Evolutionary conservation across 345 rosid genomes (phyloP).

Genomic region (Lepidium sativum): DNA sequence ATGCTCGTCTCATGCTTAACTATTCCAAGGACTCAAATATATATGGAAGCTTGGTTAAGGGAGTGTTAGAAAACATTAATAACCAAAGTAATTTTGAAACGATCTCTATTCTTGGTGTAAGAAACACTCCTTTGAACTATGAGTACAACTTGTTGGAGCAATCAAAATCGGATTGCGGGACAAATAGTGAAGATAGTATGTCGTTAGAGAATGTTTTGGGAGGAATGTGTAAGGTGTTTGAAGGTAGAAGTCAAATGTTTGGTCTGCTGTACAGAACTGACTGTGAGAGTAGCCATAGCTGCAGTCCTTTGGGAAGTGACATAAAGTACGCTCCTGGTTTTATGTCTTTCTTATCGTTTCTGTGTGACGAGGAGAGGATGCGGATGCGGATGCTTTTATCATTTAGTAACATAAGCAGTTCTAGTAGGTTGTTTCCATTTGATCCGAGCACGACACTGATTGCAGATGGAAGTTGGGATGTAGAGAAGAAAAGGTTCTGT

Average conservation of each 20-base stretch:
- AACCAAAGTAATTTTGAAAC: slow-evolving; percentile 37
- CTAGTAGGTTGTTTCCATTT: slow-evolving; percentile 31
- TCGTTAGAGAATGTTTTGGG: slow-evolving; percentile 13
- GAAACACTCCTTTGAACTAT: slow-evolving; percentile 36
- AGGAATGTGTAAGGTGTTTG: slow-evolving; percentile 40
- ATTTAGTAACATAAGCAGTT: slow-evolving; percentile 26
- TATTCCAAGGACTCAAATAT: slow-evolving; percentile 40
- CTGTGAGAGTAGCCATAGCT: slow-evolving; percentile 35
- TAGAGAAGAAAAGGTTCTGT: slow-evolving; percentile 44
- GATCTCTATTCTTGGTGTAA: slow-evolving; percentile 51
- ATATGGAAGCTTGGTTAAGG: slow-evolving; percentile 52
- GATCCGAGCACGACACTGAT: slow-evolving; percentile 49
- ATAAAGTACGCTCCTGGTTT: slow-evolving; percentile 29
- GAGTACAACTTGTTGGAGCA: slow-evolving; percentile 40
- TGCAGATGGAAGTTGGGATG: slow-evolving; percentile 81
- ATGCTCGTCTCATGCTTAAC: slow-evolving; percentile 54
- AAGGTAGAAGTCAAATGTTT: slow-evolving; percentile 23
- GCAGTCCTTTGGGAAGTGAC: slow-evolving; percentile 34
- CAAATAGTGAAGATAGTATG: slow-evolving; percentile 30
- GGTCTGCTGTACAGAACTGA: slow-evolving; percentile 37
- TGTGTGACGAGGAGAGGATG: slow-evolving; percentile 43
- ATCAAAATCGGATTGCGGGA: slow-evolving; percentile 27
- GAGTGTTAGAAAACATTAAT: slow-evolving; percentile 45
- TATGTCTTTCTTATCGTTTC: slow-evolving; percentile 32
- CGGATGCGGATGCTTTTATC: slow-evolving; percentile 39